Conservation (phyloP, 2,329 filamentous ascomycete species). For the Setomelanomma holmii region DNA sequence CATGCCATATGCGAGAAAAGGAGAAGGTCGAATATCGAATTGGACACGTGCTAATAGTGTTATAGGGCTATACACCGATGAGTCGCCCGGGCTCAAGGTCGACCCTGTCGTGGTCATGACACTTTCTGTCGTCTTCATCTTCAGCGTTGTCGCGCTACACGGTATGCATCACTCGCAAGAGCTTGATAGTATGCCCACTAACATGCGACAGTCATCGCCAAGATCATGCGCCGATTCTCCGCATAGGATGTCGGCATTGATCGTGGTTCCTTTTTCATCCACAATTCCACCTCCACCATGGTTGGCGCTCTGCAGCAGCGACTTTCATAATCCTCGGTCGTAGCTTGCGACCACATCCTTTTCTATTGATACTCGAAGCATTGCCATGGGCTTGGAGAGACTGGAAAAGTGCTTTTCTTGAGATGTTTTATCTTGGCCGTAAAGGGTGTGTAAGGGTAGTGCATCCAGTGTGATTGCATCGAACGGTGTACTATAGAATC, state of each 20-base stretch:
- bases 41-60: slow-evolving; percentile 21
- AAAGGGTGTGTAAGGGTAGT: slow-evolving; percentile 11
- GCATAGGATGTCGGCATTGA: slow-evolving; percentile 48
- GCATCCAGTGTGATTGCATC: slow-evolving; percentile 22
- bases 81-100: slow-evolving; percentile 95
- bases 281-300: slow-evolving; percentile 12
- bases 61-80: slow-evolving; percentile 94
- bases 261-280: slow-evolving; percentile 12
- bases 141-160: slow-evolving; percentile 96
- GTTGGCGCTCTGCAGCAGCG: slow-evolving; percentile 30
- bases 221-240: slow-evolving; percentile 88
- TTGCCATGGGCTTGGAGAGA: slow-evolving; percentile 6
- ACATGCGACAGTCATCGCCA: slow-evolving; percentile 78
- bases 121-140: slow-evolving; percentile 96
- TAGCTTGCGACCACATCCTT: background rate
- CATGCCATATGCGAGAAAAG: no score
- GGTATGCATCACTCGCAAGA: slow-evolving; percentile 67
- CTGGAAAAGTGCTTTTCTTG: slow-evolving; percentile 26
- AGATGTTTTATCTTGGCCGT: slow-evolving; percentile 15
- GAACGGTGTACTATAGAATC: slow-evolving; percentile 45
- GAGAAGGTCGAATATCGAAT: no score
- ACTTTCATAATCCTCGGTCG: slow-evolving; percentile 12
- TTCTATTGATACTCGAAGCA: slow-evolving; percentile 2
- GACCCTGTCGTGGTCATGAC: slow-evolving; percentile 98
- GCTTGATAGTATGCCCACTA: slow-evolving; percentile 5